Conservation (phyloP, 768 basidiomycete species). For the Porphyrellus cyaneotinctus region DNA sequence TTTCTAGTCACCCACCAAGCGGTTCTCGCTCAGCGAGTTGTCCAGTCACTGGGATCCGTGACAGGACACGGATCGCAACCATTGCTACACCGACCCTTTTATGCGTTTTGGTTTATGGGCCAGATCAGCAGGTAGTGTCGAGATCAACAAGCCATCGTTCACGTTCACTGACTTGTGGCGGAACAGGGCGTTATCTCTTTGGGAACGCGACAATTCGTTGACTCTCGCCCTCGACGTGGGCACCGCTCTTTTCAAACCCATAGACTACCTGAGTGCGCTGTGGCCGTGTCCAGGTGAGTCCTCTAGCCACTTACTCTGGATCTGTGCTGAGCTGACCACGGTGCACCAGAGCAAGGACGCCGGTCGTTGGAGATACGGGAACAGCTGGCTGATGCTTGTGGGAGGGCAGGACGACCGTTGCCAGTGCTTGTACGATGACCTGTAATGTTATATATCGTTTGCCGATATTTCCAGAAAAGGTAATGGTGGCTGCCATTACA, state of each 20-base stretch:
- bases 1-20: slow-evolving; percentile 57
- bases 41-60: slow-evolving; percentile 55
- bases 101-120: slow-evolving; percentile 72
- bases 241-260: slow-evolving; percentile 53
- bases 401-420: slow-evolving; percentile 41
- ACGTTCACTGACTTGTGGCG: slow-evolving; percentile 10
- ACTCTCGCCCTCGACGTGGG: slow-evolving; percentile 60
- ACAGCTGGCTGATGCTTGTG: slow-evolving; percentile 44
- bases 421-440: too few species aligned
- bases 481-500: slow-evolving; percentile 20
- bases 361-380: slow-evolving; percentile 46
- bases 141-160: neutral
- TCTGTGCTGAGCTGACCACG: slow-evolving; percentile 5
- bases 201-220: slow-evolving; percentile 56
- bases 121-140: slow-evolving; percentile 53
- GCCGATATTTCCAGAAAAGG: slow-evolving; percentile 20
- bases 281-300: slow-evolving; percentile 63
- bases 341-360: slow-evolving; percentile 45
- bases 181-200: slow-evolving; percentile 51
- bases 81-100: slow-evolving; percentile 59
- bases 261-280: slow-evolving; percentile 56
- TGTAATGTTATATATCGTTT: slow-evolving; percentile 5
- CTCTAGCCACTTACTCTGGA: neutral
- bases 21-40: slow-evolving; percentile 53
- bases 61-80: slow-evolving; percentile 48